Evolutionary conservation across 306 rosid species (phyloP).

Genomic region (Prinsepia uniflora): DNA sequence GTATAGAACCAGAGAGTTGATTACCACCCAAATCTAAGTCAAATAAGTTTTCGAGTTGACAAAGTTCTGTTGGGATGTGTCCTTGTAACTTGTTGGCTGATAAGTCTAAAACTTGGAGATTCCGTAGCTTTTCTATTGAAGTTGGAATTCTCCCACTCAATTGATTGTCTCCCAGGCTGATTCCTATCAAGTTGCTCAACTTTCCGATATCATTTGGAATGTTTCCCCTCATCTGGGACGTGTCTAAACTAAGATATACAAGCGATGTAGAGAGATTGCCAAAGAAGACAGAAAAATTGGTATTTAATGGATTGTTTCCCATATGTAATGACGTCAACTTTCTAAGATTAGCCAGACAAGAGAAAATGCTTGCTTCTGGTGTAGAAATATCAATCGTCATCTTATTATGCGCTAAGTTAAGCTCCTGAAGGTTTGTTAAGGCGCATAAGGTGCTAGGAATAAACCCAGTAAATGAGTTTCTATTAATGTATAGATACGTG

Average conservation of each 20-base stretch:
- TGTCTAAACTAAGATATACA: neutral
- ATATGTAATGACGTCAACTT: neutral
- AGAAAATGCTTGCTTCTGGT: neutral
- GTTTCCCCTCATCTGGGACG: neutral
- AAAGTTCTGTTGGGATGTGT: neutral
- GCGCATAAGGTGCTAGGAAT: slow-evolving; percentile 3
- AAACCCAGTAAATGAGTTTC: neutral
- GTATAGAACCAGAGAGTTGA: neutral
- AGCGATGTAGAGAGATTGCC: neutral
- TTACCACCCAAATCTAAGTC: too few relatives aligned
- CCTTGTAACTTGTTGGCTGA: neutral
- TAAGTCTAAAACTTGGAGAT: neutral
- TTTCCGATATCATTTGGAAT: neutral
- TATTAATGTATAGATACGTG: neutral
- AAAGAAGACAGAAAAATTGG: neutral
- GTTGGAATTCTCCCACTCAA: neutral
- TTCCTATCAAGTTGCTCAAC: neutral
- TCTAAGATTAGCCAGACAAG: neutral
- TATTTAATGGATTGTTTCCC: neutral
- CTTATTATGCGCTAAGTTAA: neutral
- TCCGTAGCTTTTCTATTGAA: neutral
- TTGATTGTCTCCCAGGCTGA: neutral
- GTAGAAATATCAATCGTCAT: neutral
- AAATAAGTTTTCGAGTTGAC: neutral
- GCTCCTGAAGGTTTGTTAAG: neutral